Percentiles rank a stretch among this genome's conserved stretches.
Conservation (phyloP, 2,329 filamentous ascomycete genomes). For the Fusarium sp. region DNA sequence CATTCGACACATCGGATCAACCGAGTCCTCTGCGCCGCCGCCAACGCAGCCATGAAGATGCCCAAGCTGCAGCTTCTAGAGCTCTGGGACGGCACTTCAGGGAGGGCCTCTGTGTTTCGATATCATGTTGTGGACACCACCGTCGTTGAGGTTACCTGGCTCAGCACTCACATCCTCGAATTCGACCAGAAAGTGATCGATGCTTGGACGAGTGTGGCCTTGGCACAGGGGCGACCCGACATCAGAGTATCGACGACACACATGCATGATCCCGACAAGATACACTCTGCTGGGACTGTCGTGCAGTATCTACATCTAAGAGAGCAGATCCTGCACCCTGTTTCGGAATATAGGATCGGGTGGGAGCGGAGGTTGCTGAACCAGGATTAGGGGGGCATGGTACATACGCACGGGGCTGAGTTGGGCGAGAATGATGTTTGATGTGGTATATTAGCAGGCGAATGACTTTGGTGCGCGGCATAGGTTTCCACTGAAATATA, state of each 20-base stretch:
- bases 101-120: not conserved
- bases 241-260: not conserved
- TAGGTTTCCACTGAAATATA: not conserved
- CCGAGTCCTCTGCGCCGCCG: not conserved
- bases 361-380: not conserved
- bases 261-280: not conserved
- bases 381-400: not conserved
- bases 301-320: not conserved
- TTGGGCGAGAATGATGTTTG: not conserved
- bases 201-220: not conserved
- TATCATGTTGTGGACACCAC: not conserved
- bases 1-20: not conserved
- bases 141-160: not conserved
- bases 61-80: conserved; percentile 2
- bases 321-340: not conserved
- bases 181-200: not conserved
- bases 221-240: not conserved
- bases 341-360: not conserved
- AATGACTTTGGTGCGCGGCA: not conserved
- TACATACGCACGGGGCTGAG: not conserved
- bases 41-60: conserved; percentile 11
- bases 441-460: not conserved
- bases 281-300: not conserved
- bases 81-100: not conserved
- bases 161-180: not conserved